Conservation (phyloP, 176 grass and related monocot species). For the Juncus effusus region DNA sequence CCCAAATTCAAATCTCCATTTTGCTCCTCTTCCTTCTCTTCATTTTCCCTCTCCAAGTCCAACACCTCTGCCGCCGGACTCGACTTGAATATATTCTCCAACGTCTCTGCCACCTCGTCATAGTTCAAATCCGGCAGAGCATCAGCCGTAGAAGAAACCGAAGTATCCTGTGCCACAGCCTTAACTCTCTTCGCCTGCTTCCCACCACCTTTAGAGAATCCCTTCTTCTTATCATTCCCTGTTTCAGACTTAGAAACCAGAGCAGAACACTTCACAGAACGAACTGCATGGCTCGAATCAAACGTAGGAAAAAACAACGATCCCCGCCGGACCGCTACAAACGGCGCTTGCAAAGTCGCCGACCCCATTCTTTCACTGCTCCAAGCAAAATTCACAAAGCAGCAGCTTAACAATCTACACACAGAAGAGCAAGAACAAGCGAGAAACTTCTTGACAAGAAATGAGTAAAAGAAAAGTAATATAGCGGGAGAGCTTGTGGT, state of each 20-base stretch:
- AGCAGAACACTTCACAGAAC: conserved; percentile 48
- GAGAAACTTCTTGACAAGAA: not conserved
- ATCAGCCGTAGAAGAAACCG: conserved; percentile 23
- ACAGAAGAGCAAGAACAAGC: conserved; percentile 10
- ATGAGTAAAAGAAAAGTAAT: conserved; percentile 25
- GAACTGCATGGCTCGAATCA: conserved; percentile 8
- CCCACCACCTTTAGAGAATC: not conserved
- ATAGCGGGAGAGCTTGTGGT: conserved; percentile 18
- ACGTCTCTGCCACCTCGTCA: conserved; percentile 69
- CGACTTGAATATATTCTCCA: conserved; percentile 89
- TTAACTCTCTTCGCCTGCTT: not conserved
- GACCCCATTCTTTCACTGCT: conserved; percentile 22
- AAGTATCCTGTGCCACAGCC: conserved; percentile 6
- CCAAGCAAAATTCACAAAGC: not conserved
- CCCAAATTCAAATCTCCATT: conserved; percentile 18
- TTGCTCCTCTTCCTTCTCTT: conserved; percentile 29
- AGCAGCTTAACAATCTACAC: not conserved
- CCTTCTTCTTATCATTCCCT: conserved; percentile 18
- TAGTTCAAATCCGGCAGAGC: conserved; percentile 45
- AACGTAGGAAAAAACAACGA: conserved; percentile 34
- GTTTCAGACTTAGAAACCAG: conserved; percentile 45
- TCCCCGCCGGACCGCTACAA: conserved; percentile 25
- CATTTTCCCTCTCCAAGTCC: conserved; percentile 24
- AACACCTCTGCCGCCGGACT: conserved; percentile 54
- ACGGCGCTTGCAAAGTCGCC: conserved; percentile 27